Evolutionary conservation across 352 stramenopile genomes (phyloP).

Genomic region (Pythium chondricola): DNA sequence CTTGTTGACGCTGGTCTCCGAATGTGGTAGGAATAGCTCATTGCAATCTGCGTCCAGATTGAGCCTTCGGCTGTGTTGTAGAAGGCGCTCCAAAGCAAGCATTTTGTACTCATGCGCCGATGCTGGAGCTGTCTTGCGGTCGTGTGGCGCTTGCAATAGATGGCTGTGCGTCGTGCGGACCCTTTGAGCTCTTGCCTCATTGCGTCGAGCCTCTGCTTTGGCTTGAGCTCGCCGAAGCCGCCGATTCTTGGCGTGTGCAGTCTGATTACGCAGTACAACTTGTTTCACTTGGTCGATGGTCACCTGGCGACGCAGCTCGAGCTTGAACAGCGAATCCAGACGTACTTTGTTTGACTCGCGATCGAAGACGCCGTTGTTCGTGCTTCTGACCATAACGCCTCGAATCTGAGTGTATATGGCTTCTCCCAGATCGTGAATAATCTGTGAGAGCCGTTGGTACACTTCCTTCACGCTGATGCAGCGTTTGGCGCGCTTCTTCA

Average conservation of each 20-base stretch:
- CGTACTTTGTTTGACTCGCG: conserved; percentile 38
- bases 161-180: neutral
- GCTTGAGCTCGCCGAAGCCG: neutral
- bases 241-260: neutral
- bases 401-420: conserved; percentile 34
- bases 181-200: conserved; percentile 4
- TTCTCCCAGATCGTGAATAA: conserved; percentile 35
- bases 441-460: conserved; percentile 29
- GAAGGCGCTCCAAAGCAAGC: conserved; percentile 42
- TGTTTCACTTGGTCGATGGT: conserved; percentile 42
- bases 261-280: conserved; percentile 20
- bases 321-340: conserved; percentile 51
- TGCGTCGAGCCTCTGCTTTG: no score
- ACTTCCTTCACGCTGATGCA: conserved; percentile 16
- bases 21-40: conserved; percentile 17
- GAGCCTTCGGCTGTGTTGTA: conserved; percentile 11
- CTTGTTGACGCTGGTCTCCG: conserved; percentile 39
- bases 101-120: conserved; percentile 55
- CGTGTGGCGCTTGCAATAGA: no score
- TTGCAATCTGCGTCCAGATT: conserved; percentile 10
- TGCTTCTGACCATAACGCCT: conserved; percentile 35
- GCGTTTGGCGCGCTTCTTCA: neutral
- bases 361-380: conserved; percentile 33
- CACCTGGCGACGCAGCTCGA: conserved; percentile 49
- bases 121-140: no score